Evolutionary conservation across 2,329 filamentous ascomycete genomes (phyloP).

Genomic region (Penicillium sp.): DNA sequence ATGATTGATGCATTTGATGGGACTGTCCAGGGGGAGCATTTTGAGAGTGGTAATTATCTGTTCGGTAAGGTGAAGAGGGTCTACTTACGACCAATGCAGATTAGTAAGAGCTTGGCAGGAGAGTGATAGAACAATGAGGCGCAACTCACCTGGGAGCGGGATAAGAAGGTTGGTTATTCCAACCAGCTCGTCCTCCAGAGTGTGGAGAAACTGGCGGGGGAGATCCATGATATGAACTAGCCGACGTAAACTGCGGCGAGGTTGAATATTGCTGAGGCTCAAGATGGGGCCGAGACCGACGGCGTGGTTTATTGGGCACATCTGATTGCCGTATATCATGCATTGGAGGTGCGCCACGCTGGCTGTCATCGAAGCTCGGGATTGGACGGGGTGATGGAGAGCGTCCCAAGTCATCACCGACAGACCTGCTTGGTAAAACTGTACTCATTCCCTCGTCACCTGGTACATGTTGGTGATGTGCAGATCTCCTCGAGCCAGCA

Average conservation of each 20-base stretch:
- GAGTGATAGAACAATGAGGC: conserved; percentile 5
- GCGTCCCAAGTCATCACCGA: conserved; percentile 25
- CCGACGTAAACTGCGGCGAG: conserved; percentile 60
- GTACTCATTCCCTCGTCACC: conserved; percentile 28
- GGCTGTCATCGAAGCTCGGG: conserved; percentile 34
- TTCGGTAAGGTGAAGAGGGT: conserved; percentile 64
- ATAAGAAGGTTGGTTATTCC: conserved; percentile 48
- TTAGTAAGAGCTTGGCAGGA: conserved; percentile 4
- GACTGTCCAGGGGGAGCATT: conserved; percentile 58
- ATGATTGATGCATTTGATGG: conserved; percentile 50
- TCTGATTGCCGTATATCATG: conserved; percentile 37
- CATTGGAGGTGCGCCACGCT: conserved; percentile 35
- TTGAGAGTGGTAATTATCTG: conserved; percentile 53
- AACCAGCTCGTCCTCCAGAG: conserved; percentile 54
- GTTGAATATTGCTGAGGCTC: conserved; percentile 54
- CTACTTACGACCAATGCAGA: conserved; percentile 50
- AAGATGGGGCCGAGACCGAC: conserved; percentile 42
- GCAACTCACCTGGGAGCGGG: conserved; percentile 51
- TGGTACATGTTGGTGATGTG: conserved; percentile 24
- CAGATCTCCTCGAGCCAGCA: conserved; percentile 31
- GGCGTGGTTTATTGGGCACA: conserved; percentile 28
- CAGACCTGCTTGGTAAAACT: conserved; percentile 30
- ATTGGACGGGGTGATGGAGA: conserved; percentile 38
- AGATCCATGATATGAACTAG: conserved; percentile 58
- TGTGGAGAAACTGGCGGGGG: conserved; percentile 65